Base-by-base conservation (phyloP, 805 yeast genomes). In the Saturnispora gosingensis region DNA sequence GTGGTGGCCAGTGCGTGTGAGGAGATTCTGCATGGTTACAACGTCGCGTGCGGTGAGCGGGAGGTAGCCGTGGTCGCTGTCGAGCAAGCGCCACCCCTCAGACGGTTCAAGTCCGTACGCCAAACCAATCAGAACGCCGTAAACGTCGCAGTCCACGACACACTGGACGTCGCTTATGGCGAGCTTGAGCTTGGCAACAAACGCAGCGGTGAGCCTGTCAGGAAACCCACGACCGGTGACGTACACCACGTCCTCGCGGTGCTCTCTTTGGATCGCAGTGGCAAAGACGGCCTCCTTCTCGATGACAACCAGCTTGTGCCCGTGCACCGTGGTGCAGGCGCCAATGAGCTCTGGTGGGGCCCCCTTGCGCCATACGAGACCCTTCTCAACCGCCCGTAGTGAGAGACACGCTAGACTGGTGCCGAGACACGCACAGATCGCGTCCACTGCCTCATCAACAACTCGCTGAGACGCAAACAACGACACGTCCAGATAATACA, bases 211-310 rank as follows among this genome's bases (percentile, higher is more conserved):
- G 5, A 75, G 63, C 11, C 69, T 58, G 60, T 83, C 89, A 0
- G 89, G 88, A 58, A 71, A 82, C 4, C 89, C 89, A 59, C 77
- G 79, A 0, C 85, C 88, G 0, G 88, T 82, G 8, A 84, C 62
- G 0, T 49, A 49, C 22, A 78, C 35, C 1, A 78, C 54, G 8
- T 56, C 42, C 2, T 18, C 16, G 8, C 13, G 10, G 24, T 56
- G 53, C 11, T 44, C 20, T 22, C 40, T 36, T 3, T 44, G 34
- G 3, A 47, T 61, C 8, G 74, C 35, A 10, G 67, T 67, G 28
- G 67, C 66, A 56, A 75, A 74, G 2, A 76, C 68, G 0, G 83
- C 72, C 53, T 78, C 82, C 53, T 78, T 78, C 58, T 78, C 83
- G 8, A 79, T 64, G 0, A 78, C 68, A 7, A 76, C 51, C 1